A percentile compares a stretch with the other conserved stretches of the same genome.
Evolutionary conservation across 495 filamentous ascomycete species (phyloP).

Genomic region (Margaritispora aquatica): DNA sequence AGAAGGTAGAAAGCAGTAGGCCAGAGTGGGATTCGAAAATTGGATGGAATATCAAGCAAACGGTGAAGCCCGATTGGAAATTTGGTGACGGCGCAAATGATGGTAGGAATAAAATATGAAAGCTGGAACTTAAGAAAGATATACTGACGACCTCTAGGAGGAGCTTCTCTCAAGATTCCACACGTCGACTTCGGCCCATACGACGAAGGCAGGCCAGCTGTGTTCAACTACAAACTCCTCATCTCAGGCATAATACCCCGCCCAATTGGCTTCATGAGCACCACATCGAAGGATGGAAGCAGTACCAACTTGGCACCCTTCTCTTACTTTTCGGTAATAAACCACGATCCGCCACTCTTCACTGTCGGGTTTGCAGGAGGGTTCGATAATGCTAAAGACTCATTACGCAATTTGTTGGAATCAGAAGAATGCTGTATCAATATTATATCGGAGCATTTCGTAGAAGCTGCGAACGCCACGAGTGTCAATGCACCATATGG

Average conservation of each 20-base stretch:
- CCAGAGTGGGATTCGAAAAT: conserved; percentile 54
- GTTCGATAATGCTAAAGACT: conserved; percentile 60
- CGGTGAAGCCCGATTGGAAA: conserved; percentile 69
- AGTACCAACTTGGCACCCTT: conserved; percentile 80
- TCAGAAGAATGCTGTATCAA: conserved; percentile 78
- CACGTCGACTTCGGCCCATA: conserved; percentile 84
- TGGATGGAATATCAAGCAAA: conserved; percentile 58
- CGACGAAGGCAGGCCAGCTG: conserved; percentile 55
- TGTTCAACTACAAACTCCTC: conserved; percentile 86
- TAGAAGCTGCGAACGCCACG: conserved; percentile 83
- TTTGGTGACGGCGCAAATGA: conserved; percentile 63
- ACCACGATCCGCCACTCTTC: conserved; percentile 88
- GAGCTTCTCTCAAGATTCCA: conserved; percentile 45
- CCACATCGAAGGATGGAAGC: conserved; percentile 34
- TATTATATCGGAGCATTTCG: conserved; percentile 75
- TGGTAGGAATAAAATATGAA: conserved; percentile 13
- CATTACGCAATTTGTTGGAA: conserved; percentile 64
- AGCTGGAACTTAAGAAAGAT: not conserved
- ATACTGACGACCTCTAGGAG: conserved; percentile 10
- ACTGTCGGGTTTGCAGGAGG: conserved; percentile 63
- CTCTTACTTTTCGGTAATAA: conserved; percentile 75
- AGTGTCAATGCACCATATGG: conserved; percentile 75
- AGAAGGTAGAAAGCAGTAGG: conserved; percentile 64
- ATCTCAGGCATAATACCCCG: conserved; percentile 83
- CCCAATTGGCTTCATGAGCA: conserved; percentile 57